Evolutionary conservation across 2,329 filamentous ascomycete species (phyloP).

Genomic region (Podosphaera aphanis): DNA sequence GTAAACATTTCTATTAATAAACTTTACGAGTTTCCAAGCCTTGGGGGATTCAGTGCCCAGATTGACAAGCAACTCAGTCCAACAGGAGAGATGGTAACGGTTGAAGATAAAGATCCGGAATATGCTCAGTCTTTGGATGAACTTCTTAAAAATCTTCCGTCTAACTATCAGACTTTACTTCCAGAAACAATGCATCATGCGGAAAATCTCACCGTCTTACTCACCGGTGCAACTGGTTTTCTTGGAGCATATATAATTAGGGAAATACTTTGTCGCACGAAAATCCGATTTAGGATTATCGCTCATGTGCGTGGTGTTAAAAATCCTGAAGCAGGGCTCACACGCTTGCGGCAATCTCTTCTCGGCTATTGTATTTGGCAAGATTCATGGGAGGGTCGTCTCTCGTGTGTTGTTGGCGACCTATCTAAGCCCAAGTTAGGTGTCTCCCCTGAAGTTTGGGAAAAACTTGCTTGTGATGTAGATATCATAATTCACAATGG

Average conservation of each 20-base stretch:
- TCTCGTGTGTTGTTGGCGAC: constrained; percentile 51
- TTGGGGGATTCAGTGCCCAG: constrained; percentile 26
- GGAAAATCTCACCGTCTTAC: constrained; percentile 36
- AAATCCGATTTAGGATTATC: constrained; percentile 36
- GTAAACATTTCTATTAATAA: constrained; percentile 44
- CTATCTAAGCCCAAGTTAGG: constrained; percentile 51
- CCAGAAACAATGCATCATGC: constrained; percentile 11
- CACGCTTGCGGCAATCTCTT: constrained; percentile 42
- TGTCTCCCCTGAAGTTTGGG: constrained; percentile 41
- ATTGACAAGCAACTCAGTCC: constrained; percentile 23
- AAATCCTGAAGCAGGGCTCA: constrained; percentile 29
- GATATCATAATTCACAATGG: constrained; percentile 69
- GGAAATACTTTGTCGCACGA: constrained; percentile 43
- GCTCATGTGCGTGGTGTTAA: constrained; percentile 50
- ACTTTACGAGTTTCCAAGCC: constrained; percentile 44
- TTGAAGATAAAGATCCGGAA: constrained; percentile 23
- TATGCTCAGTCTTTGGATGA: constrained; percentile 22
- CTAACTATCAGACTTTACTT: constrained; percentile 18
- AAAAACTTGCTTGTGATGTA: constrained; percentile 36
- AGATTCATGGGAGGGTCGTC: constrained; percentile 37
- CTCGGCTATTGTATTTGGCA: constrained; percentile 63
- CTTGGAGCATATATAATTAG: constrained; percentile 58
- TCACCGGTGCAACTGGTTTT: constrained; percentile 83
- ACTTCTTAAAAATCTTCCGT: constrained; percentile 18
- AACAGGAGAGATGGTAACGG: constrained; percentile 8